phyloP scores from a whole-genome alignment of 192 early-diverging fungal species.

The Podila horticola region DNA sequence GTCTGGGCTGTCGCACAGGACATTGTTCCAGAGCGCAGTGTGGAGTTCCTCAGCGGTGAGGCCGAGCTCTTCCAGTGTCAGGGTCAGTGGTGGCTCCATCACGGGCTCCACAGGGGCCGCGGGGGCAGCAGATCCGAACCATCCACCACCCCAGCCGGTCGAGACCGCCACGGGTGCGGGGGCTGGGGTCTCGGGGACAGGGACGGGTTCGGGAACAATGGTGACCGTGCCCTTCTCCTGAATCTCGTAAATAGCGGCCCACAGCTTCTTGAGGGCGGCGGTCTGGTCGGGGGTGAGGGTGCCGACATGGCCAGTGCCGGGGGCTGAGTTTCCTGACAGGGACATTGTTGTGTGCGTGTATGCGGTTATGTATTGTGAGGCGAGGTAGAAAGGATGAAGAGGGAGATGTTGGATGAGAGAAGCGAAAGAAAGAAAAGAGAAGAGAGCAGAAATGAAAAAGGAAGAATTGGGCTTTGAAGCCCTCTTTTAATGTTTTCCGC shows the following conservation, averaged over 20 bases:
- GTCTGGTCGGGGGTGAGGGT: slow-evolving; percentile 41
- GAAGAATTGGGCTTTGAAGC: neutral
- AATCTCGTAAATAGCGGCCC: slow-evolving; percentile 21
- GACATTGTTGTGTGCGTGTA: slow-evolving; percentile 5
- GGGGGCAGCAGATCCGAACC: slow-evolving; percentile 20
- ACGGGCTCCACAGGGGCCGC: slow-evolving; percentile 25
- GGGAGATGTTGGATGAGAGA: neutral
- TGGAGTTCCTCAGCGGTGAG: slow-evolving; percentile 6
- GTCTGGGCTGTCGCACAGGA: slow-evolving; percentile 56
- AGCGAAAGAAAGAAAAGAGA: neutral
- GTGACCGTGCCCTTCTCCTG: slow-evolving; percentile 36
- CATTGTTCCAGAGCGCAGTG: slow-evolving; percentile 25
- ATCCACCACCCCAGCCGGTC: slow-evolving; percentile 31
- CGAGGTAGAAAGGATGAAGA: neutral
- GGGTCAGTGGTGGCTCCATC: slow-evolving; percentile 24
- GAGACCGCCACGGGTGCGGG: neutral
- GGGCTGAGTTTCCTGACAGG: slow-evolving; percentile 27
- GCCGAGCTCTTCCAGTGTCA: slow-evolving; percentile 28
- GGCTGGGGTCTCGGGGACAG: neutral
- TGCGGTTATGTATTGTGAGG: neutral
- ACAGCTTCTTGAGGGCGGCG: slow-evolving; percentile 32
- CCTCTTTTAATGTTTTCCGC: too few relatives aligned
- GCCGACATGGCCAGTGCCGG: slow-evolving; percentile 40
- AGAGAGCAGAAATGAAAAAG: neutral
- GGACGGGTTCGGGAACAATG: slow-evolving; percentile 12